These are phyloP conservation scores for Naganishia vaughanmartiniae DNA, from an alignment of 768 basidiomycete genomes.

Conservation along the genomic window DNA sequence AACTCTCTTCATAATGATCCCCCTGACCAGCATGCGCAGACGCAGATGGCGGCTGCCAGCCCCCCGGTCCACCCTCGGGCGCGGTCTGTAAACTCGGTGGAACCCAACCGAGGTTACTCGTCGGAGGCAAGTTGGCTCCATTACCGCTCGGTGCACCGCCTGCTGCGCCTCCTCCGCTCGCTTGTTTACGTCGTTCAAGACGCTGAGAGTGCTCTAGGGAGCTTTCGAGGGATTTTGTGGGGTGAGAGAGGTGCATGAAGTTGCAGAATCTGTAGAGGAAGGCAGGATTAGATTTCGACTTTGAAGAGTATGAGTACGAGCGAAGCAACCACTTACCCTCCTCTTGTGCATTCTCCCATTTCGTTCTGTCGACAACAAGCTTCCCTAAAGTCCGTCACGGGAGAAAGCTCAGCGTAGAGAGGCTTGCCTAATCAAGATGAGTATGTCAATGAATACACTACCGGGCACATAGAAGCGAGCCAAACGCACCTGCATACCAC, in stretches of 20 bases:
- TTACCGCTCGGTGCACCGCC: neutral
- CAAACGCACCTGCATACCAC: slow-evolving; percentile 83
- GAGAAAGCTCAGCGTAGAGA: slow-evolving; percentile 92
- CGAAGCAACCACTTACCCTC: slow-evolving; percentile 54
- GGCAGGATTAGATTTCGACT: neutral
- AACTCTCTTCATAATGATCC: slow-evolving; percentile 32
- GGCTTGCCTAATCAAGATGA: slow-evolving; percentile 67
- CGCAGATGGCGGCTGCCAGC: slow-evolving; percentile 68
- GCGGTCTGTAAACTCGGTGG: slow-evolving; percentile 49
- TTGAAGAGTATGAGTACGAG: neutral
- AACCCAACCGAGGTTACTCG: slow-evolving; percentile 29
- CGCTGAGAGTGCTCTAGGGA: slow-evolving; percentile 78
- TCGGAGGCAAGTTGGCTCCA: slow-evolving; percentile 9
- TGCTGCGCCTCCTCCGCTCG: neutral
- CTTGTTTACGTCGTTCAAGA: slow-evolving; percentile 70
- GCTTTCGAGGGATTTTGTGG: slow-evolving; percentile 76
- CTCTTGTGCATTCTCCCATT: slow-evolving; percentile 95
- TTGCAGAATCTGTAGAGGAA: slow-evolving; percentile 76
- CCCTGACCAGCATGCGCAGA: slow-evolving; percentile 25
- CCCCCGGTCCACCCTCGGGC: slow-evolving; percentile 65
- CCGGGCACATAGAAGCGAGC: neutral
- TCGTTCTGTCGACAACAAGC: slow-evolving; percentile 99
- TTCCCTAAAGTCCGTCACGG: slow-evolving; percentile 97
- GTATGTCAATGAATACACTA: slow-evolving; percentile 1
- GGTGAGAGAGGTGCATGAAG: slow-evolving; percentile 92